A percentile compares a stretch with the other conserved stretches of the same genome.
These are phyloP conservation scores for Inga laurina DNA, from an alignment of 306 rosid genomes.

Conservation along the genomic window DNA sequence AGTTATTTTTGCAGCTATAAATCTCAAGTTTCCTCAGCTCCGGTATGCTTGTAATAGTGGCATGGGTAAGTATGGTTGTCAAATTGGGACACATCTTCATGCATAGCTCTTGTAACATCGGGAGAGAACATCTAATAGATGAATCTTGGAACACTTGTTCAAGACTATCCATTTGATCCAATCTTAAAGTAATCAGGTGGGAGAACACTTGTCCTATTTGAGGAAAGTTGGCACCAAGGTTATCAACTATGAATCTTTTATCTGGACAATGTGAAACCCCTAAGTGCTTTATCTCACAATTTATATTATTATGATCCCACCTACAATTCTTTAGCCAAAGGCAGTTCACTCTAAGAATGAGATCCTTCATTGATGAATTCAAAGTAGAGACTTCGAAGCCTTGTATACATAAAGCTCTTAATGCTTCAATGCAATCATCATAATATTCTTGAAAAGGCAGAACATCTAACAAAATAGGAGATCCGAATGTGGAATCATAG, in stretches of 20 bases:
- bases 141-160: neutral
- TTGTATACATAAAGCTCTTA: neutral
- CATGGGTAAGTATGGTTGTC: neutral
- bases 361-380: neutral
- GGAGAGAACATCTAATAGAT: neutral
- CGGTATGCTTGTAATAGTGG: neutral
- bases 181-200: neutral
- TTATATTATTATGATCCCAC: neutral
- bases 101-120: neutral
- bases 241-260: neutral
- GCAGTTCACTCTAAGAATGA: neutral
- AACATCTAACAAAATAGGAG: too few species aligned
- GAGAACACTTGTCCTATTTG: neutral
- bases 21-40: neutral
- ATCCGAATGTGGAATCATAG: neutral
- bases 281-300: neutral
- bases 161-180: fast-evolving
- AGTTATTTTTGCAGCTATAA: too few species aligned
- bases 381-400: neutral
- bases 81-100: neutral
- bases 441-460: too few species aligned
- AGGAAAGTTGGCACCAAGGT: too few species aligned
- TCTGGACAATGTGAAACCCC: neutral
- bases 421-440: neutral
- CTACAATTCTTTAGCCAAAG: neutral